Percentiles rank a stretch among this genome's conserved stretches.
phyloP scores from a whole-genome alignment of 2,329 filamentous ascomycete species.

The Cytospora chrysosperma region DNA sequence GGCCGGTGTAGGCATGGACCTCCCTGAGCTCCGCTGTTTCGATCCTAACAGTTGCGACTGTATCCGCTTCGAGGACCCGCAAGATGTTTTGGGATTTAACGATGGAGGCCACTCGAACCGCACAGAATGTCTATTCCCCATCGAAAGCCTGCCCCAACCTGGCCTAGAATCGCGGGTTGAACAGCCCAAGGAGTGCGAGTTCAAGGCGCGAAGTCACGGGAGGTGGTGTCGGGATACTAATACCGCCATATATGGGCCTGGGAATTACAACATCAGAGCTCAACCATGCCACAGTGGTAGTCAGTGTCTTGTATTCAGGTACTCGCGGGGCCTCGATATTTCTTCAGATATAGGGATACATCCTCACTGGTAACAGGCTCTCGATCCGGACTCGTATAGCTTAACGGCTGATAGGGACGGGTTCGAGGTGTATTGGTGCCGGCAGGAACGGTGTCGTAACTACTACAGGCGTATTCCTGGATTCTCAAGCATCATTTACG shows the following conservation, averaged over 20 bases:
- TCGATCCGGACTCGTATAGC: background rate
- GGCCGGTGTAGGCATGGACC: background rate
- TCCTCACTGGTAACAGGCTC: background rate
- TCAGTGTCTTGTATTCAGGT: background rate
- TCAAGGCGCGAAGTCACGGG: background rate
- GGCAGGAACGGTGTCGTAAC: background rate
- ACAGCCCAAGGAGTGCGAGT: background rate
- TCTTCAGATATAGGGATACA: background rate
- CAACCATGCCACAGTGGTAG: background rate
- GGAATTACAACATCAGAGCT: background rate
- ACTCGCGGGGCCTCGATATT: background rate
- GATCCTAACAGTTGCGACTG: conserved; percentile 5
- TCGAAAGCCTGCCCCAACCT: background rate
- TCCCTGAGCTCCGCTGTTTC: conserved; percentile 10
- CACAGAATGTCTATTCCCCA: background rate
- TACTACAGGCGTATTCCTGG: background rate
- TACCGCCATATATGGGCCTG: background rate
- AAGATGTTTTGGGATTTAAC: background rate
- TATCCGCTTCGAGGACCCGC: background rate
- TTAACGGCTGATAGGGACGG: background rate
- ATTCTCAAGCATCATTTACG: no score
- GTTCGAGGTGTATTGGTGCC: background rate
- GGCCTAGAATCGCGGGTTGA: background rate
- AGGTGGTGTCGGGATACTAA: background rate
- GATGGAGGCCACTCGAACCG: background rate